These are phyloP conservation scores for Fraxinus excelsior DNA, from an alignment of 257 asterid genomes.

Conservation along the genomic window DNA sequence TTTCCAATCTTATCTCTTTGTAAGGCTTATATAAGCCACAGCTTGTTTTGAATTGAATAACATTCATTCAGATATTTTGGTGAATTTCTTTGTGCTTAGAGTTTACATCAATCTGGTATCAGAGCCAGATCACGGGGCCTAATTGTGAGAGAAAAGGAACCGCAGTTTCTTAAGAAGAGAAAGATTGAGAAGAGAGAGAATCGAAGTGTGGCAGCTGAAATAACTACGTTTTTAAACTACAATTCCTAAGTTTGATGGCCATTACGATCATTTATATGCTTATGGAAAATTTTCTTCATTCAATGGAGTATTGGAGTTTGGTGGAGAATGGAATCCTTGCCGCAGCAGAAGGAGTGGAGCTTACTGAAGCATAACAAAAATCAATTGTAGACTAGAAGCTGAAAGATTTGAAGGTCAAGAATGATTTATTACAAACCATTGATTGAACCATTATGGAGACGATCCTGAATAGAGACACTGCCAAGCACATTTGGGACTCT, in stretches of 20 bases:
- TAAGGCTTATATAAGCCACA: no score
- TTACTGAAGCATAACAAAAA: neutral
- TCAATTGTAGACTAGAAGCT: no score
- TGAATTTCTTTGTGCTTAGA: neutral
- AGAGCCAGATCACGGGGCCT: neutral
- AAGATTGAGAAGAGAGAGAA: neutral
- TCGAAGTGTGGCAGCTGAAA: neutral
- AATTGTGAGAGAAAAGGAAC: neutral
- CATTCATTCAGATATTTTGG: neutral
- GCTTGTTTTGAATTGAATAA: neutral
- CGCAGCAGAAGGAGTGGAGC: neutral
- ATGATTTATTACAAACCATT: neutral
- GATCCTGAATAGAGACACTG: conserved; percentile 5
- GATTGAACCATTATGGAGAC: conserved; percentile 8
- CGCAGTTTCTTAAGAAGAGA: neutral
- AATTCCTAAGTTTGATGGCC: conserved; percentile 20
- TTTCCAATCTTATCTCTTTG: no score
- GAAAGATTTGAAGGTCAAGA: neutral
- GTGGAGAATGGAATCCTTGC: neutral
- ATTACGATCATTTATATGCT: conserved; percentile 7
- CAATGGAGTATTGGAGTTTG: conserved; percentile 10
- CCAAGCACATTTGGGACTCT: neutral
- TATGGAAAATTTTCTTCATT: conserved; percentile 17
- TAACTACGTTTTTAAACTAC: neutral
- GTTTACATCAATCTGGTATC: neutral